Percentiles rank a stretch among this genome's conserved stretches.
Conservation (phyloP, 352 stramenopile genomes). For the Phytopythium boreale region DNA sequence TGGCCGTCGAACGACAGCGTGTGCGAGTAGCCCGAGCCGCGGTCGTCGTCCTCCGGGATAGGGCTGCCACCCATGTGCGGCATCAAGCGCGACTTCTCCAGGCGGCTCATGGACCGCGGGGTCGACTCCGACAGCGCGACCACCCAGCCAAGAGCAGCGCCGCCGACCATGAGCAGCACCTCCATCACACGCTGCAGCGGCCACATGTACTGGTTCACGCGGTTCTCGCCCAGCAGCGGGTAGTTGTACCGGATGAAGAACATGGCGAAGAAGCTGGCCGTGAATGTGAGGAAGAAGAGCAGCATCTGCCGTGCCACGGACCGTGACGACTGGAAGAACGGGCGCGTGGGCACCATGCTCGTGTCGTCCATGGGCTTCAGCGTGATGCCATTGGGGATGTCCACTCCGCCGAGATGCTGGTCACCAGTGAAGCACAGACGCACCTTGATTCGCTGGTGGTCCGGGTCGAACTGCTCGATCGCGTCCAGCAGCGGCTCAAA, state of each 20-base stretch:
- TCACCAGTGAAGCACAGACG: conserved; percentile 79
- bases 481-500: conserved; percentile 78
- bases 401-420: conserved; percentile 67
- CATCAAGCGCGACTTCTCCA: conserved; percentile 77
- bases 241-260: conserved; percentile 74
- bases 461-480: conserved; percentile 71
- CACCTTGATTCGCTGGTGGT: conserved; percentile 64
- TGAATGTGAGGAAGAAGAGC: conserved; percentile 82
- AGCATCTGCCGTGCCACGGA: conserved; percentile 68
- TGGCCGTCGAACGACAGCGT: conserved; percentile 77
- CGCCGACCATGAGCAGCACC: conserved; percentile 63
- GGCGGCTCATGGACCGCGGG: conserved; percentile 65
- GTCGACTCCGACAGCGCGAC: conserved; percentile 65
- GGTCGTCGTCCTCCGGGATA: conserved; percentile 36
- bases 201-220: conserved; percentile 77
- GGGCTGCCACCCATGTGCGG: conserved; percentile 26
- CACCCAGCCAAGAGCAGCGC: conserved; percentile 52
- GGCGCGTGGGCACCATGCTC: conserved; percentile 71
- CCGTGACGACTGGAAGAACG: conserved; percentile 70
- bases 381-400: conserved; percentile 70
- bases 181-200: conserved; percentile 80
- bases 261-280: conserved; percentile 61
- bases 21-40: conserved; percentile 62
- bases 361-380: conserved; percentile 83
- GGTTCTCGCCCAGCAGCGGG: conserved; percentile 55